Evolutionary conservation across 805 yeast genomes (phyloP).

Genomic region (Kodamaea hsintzibuensis): DNA sequence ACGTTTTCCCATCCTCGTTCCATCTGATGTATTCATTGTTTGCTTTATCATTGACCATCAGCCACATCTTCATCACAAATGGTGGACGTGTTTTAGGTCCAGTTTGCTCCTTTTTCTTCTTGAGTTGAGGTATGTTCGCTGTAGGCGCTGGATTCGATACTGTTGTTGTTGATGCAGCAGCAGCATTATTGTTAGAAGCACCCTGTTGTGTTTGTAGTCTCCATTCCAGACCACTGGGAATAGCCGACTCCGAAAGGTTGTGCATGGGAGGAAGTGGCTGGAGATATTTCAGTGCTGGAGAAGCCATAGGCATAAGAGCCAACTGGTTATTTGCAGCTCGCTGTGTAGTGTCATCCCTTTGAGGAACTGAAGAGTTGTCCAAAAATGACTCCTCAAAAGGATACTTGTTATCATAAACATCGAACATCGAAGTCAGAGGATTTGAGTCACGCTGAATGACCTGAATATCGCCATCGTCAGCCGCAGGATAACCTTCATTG

Average conservation of each 20-base stretch:
- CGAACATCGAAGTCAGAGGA: slow-evolving; percentile 6
- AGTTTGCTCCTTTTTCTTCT: slow-evolving; percentile 31
- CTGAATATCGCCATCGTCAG: slow-evolving; percentile 22
- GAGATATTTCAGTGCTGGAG: slow-evolving; percentile 11
- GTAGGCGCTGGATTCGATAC: background rate
- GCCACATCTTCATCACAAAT: slow-evolving; percentile 91
- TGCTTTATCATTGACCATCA: slow-evolving; percentile 82
- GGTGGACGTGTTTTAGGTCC: slow-evolving; percentile 73
- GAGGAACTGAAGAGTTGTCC: background rate
- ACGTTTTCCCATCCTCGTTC: slow-evolving; percentile 82
- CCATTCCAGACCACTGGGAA: slow-evolving; percentile 25
- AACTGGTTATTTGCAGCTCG: slow-evolving; percentile 3
- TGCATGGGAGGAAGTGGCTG: slow-evolving; percentile 27
- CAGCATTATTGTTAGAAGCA: background rate
- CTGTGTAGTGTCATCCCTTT: background rate
- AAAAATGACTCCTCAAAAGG: background rate
- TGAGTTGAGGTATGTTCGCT: slow-evolving; percentile 9
- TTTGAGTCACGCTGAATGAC: slow-evolving; percentile 19
- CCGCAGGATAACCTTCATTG: background rate
- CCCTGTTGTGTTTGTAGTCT: slow-evolving; percentile 1
- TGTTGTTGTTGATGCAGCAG: slow-evolving; percentile 1
- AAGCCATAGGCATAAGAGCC: slow-evolving; percentile 3
- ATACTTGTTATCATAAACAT: slow-evolving; percentile 5
- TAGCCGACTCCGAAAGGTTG: slow-evolving; percentile 31
- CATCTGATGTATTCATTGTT: slow-evolving; percentile 77